A percentile compares a stretch with the other conserved stretches of the same genome.
phyloP scores from a whole-genome alignment of 1,284 basidiomycete genomes.

The Fomitopsis pinicola region DNA sequence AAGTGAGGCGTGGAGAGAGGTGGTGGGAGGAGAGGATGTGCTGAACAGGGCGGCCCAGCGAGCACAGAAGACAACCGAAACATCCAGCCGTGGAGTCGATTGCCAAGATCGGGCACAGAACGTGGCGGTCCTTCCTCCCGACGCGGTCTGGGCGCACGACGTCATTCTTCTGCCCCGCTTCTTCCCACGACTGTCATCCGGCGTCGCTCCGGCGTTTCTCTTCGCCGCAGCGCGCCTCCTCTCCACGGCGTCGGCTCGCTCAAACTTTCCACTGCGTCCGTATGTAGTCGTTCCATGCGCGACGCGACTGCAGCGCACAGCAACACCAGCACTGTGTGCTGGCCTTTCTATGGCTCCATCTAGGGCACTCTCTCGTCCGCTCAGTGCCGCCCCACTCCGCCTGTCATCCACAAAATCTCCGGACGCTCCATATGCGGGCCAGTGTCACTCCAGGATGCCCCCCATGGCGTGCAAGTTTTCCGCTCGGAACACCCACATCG shows the following conservation, averaged over 20 bases:
- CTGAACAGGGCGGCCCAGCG: neutral
- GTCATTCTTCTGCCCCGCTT: neutral
- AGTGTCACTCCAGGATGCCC: neutral
- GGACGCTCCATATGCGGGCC: neutral
- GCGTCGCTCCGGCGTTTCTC: neutral
- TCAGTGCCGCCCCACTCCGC: neutral
- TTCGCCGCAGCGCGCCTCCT: too few species aligned
- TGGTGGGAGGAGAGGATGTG: neutral
- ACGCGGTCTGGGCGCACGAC: slow-evolving; percentile 1
- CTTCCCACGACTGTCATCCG: neutral
- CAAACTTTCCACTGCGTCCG: too few species aligned
- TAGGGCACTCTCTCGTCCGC: too few species aligned
- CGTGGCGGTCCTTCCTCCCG: neutral
- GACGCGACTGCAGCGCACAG: neutral
- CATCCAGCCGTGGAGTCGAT: too few species aligned
- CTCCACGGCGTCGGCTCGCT: too few species aligned
- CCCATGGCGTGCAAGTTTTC: neutral
- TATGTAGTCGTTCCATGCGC: neutral
- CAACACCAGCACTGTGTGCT: neutral
- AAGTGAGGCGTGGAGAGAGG: neutral
- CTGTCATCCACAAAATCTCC: neutral
- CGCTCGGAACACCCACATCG: neutral
- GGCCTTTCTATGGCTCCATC: too few species aligned
- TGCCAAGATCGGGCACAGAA: neutral
- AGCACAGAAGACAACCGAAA: neutral